Conservation (phyloP, 2,329 filamentous ascomycete genomes). For the Thielaviopsis populi region DNA sequence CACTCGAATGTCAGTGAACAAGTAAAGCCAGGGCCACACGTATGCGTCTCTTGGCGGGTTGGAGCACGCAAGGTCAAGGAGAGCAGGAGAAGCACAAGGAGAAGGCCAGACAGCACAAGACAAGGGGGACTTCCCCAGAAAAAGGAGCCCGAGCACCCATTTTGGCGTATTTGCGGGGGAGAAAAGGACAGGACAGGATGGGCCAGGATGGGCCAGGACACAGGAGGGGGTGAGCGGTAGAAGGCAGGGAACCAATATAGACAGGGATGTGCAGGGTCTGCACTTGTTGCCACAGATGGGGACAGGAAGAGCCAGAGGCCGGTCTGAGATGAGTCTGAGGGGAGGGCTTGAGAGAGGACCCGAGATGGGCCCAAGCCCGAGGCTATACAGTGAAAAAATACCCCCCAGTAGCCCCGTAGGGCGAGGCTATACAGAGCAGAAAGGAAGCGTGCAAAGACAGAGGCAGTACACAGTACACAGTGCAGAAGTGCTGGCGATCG, state of each 20-base stretch:
- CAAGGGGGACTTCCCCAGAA: constrained; percentile 2
- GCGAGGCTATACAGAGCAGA: not conserved
- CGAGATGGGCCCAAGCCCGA: not conserved
- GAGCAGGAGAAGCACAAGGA: not conserved
- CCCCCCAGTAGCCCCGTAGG: not conserved
- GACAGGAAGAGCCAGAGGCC: not conserved
- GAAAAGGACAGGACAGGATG: constrained; percentile 1
- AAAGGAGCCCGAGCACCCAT: not conserved
- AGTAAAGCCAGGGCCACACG: not conserved
- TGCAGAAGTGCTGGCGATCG: not conserved
- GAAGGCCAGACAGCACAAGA: not conserved
- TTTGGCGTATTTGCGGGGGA: constrained; percentile 9
- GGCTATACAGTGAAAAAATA: not conserved
- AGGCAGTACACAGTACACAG: not conserved
- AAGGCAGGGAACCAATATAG: not conserved
- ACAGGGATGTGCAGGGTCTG: not conserved
- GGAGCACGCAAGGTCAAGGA: not conserved
- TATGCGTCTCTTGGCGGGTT: not conserved
- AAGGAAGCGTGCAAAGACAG: not conserved
- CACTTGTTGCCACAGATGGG: not conserved
- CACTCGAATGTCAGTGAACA: not conserved
- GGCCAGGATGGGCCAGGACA: not conserved
- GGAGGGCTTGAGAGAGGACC: not conserved
- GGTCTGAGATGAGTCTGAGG: not conserved
- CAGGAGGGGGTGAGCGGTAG: not conserved